Evolutionary conservation across 2,329 filamentous ascomycete genomes (phyloP).

Genomic region (Colletotrichum horii): DNA sequence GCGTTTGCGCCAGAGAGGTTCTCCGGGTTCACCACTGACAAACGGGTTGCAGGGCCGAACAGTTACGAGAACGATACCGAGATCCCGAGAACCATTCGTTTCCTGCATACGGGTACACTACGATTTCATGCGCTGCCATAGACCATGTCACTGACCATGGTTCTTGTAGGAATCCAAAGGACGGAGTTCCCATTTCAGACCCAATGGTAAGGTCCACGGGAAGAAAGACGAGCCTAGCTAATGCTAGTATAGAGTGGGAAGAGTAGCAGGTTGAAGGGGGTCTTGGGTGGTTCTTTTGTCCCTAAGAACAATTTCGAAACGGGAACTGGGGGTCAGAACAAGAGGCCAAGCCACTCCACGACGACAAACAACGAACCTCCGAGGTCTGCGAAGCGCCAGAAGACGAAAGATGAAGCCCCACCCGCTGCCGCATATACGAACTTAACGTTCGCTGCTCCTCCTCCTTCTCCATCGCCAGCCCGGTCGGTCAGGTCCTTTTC

Average conservation of each 20-base stretch:
- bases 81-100: background rate
- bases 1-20: background rate
- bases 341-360: background rate
- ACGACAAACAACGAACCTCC: background rate
- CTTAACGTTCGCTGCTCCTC: background rate
- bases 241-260: background rate
- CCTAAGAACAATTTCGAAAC: background rate
- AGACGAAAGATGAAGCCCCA: background rate
- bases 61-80: slow-evolving; percentile 2
- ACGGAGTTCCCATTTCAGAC: slow-evolving; percentile 5
- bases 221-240: background rate
- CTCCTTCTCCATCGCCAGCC: background rate
- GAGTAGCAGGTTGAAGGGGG: background rate
- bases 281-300: background rate
- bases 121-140: background rate
- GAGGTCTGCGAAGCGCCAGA: slow-evolving; percentile 12
- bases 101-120: slow-evolving; percentile 10
- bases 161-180: slow-evolving; percentile 5
- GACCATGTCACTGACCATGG: background rate
- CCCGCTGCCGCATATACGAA: background rate
- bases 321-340: background rate
- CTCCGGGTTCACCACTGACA: background rate
- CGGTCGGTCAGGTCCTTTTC: too few species aligned
- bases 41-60: background rate
- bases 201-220: slow-evolving; percentile 12